A percentile compares a stretch with the other conserved stretches of the same genome.
phyloP scores from a whole-genome alignment of 2,329 filamentous ascomycete genomes.

The Aureobasidium sp. region DNA sequence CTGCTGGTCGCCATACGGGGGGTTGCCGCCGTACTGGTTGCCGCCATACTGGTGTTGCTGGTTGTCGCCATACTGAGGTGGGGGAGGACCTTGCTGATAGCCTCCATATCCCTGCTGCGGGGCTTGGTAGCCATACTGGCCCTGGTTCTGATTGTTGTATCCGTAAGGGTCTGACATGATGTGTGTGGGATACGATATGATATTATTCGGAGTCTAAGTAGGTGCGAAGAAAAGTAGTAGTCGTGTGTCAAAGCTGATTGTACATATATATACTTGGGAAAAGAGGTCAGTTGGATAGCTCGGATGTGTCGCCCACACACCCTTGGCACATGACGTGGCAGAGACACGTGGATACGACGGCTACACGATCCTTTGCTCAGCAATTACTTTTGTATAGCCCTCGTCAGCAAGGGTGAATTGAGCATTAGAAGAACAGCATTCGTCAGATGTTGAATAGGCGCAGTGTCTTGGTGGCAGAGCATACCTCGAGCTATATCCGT shows the following conservation, averaged over 20 bases:
- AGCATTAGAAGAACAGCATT: background rate
- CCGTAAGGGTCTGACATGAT: constrained; percentile 47
- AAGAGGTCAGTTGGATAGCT: constrained; percentile 4
- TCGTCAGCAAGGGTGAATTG: background rate
- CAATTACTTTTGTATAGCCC: background rate
- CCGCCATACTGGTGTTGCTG: constrained; percentile 16
- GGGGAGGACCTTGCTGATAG: constrained; percentile 13
- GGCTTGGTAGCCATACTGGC: constrained; percentile 5
- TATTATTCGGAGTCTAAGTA: background rate
- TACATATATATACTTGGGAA: background rate
- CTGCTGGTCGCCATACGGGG: constrained; percentile 19
- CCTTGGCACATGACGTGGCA: constrained; percentile 7
- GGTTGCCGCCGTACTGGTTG: constrained; percentile 22
- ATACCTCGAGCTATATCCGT: background rate
- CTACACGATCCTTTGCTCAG: background rate
- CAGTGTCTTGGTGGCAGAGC: background rate
- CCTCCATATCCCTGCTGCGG: constrained; percentile 15
- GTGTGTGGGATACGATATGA: constrained; percentile 1
- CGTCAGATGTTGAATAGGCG: background rate
- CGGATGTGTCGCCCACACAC: background rate
- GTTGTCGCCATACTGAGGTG: constrained; percentile 15
- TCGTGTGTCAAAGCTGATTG: background rate
- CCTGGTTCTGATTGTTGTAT: constrained; percentile 24
- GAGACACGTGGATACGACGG: background rate
- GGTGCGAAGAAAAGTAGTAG: background rate